Evolutionary conservation across 371 early-diverging fungal species (phyloP).

Genomic region (Mortierella sp.): DNA sequence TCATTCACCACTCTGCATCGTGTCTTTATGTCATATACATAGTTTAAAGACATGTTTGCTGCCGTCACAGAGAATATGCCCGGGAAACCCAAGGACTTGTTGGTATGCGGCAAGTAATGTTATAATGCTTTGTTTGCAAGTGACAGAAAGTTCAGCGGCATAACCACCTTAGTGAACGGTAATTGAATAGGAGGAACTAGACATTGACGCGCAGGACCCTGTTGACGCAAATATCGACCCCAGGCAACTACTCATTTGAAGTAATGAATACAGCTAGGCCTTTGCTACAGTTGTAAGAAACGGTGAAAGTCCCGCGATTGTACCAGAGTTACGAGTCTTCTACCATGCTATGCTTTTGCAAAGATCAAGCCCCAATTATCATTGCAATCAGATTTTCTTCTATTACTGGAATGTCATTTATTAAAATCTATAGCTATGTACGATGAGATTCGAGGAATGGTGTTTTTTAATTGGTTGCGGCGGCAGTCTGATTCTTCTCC

Average conservation of each 20-base stretch:
- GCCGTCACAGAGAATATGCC: conserved; percentile 47
- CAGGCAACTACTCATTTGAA: conserved; percentile 18
- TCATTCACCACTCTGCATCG: no score
- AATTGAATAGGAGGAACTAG: conserved; percentile 33
- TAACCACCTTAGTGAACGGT: no score
- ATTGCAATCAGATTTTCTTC: not conserved
- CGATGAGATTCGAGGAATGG: not conserved
- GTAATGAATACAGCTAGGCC: no score
- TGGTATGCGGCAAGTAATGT: conserved; percentile 18
- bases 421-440: not conserved
- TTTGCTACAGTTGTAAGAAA: not conserved
- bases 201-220: conserved; percentile 39
- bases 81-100: conserved; percentile 42
- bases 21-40: no score
- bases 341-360: no score
- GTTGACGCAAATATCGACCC: conserved; percentile 32
- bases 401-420: not conserved
- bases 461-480: conserved; percentile 19
- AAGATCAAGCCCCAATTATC: not conserved
- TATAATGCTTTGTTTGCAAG: no score
- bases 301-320: no score
- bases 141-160: no score
- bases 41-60: conserved; percentile 55
- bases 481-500: conserved; percentile 2
- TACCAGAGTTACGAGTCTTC: no score